These are phyloP conservation scores for Podospora pseudocomata DNA, from an alignment of 495 filamentous ascomycete genomes.

Conservation along the genomic window DNA sequence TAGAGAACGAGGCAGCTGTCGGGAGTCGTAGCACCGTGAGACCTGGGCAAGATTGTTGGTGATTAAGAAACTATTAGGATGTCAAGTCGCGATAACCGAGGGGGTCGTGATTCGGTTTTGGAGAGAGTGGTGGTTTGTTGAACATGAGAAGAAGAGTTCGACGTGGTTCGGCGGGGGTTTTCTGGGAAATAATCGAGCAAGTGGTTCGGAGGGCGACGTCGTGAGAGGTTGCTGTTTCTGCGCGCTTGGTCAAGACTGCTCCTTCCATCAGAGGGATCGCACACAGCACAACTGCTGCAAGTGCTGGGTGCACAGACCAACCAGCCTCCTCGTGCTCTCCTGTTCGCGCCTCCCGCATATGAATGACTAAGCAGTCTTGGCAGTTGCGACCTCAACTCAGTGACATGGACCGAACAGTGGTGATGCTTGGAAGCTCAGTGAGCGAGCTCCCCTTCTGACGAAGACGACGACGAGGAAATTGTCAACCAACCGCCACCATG, in stretches of 20 bases:
- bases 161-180: neutral
- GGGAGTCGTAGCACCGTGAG: neutral
- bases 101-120: neutral
- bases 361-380: constrained; percentile 15
- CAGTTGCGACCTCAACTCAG: neutral
- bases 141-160: neutral
- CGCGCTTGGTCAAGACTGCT: neutral
- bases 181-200: neutral
- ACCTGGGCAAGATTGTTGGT: neutral
- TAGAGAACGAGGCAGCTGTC: neutral
- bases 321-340: neutral
- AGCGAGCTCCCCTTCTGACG: constrained; percentile 10
- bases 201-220: neutral
- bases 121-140: neutral
- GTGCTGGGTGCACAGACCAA: constrained; percentile 13
- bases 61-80: neutral
- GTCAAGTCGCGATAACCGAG: neutral
- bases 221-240: neutral
- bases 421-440: neutral
- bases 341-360: neutral
- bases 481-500: constrained; percentile 35
- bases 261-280: neutral
- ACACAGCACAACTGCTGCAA: neutral
- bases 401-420: neutral
- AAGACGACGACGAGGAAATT: constrained; percentile 24